Conservation (phyloP, 108 stramenopile genomes). For the Cyclotella distinguenda region DNA sequence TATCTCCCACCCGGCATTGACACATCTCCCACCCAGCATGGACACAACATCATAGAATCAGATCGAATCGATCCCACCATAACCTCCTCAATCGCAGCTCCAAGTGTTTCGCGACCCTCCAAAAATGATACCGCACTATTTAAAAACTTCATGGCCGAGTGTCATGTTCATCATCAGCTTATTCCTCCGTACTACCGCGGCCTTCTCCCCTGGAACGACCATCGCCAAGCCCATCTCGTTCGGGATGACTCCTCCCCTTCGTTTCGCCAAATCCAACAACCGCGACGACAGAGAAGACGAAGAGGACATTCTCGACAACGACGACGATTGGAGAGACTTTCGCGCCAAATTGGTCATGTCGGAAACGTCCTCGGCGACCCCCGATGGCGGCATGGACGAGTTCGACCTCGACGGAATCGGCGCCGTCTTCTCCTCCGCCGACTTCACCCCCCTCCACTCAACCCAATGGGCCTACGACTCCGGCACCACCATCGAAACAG, state of each 20-base stretch:
- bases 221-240: not conserved
- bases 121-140: no score
- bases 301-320: conserved; percentile 18
- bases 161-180: no score
- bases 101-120: no score
- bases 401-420: conserved; percentile 76
- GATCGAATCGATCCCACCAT: no score
- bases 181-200: not conserved
- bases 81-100: no score
- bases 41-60: no score
- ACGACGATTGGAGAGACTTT: conserved; percentile 77
- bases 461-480: conserved; percentile 84
- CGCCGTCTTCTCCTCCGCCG: conserved; percentile 41
- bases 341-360: conserved; percentile 80
- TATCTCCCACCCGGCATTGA: no score
- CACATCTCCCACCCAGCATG: no score
- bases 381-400: conserved; percentile 36
- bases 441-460: conserved; percentile 56
- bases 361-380: conserved; percentile 12
- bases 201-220: not conserved
- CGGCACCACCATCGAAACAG: conserved; percentile 73
- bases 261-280: conserved; percentile 19
- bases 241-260: not conserved
- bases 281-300: conserved; percentile 52
- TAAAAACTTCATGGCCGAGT: no score